Conservation (phyloP, 176 grass and related monocot species). For the Bromus sterilis region DNA sequence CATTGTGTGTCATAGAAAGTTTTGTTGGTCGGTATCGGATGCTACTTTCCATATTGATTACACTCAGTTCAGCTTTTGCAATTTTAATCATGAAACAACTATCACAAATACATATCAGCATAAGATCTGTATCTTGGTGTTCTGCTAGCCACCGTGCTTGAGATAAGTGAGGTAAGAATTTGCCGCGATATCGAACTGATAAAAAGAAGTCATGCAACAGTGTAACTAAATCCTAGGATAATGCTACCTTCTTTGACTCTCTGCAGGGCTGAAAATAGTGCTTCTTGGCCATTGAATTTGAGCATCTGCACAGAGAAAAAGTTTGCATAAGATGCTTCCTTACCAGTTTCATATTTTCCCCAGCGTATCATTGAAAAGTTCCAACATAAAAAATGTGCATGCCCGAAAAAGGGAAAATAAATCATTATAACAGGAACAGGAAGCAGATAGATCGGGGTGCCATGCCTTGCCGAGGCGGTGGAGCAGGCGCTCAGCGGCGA, state of each 20-base stretch:
- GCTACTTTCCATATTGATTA: background rate
- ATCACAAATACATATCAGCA: background rate
- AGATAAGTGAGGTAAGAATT: background rate
- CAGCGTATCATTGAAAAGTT: background rate
- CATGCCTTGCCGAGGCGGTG: slow-evolving; percentile 60
- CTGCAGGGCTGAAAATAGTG: slow-evolving; percentile 45
- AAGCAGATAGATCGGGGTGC: background rate
- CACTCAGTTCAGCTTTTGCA: background rate
- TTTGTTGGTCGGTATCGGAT: background rate
- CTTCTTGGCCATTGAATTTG: slow-evolving; percentile 39
- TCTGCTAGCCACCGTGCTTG: background rate
- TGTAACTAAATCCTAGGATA: background rate
- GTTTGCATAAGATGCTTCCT: background rate
- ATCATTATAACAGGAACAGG: background rate
- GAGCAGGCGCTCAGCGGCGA: slow-evolving; percentile 49
- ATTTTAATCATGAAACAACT: background rate
- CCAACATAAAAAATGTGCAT: background rate
- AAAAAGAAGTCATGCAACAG: background rate
- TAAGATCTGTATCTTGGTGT: background rate
- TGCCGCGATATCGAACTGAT: background rate
- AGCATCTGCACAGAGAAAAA: slow-evolving; percentile 22
- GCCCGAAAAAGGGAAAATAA: background rate
- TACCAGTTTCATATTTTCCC: background rate
- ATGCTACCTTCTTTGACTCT: slow-evolving; percentile 52
- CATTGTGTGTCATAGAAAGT: background rate